Conservation (phyloP, 208 protist genomes). For the Crithidia expoeki region DNA sequence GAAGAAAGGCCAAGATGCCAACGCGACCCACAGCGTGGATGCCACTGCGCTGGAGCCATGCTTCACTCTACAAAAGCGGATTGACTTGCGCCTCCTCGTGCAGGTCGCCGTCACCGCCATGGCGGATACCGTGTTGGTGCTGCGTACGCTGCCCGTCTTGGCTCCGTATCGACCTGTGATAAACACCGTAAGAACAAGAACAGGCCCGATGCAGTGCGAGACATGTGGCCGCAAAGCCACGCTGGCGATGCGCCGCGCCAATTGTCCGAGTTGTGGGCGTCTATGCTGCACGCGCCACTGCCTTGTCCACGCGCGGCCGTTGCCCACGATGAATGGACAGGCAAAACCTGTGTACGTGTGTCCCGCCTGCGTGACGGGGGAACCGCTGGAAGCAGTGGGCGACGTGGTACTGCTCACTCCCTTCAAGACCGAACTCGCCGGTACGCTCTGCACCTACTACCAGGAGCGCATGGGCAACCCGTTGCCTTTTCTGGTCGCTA, state of each 20-base stretch:
- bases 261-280: slow-evolving; percentile 75
- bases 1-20: not conserved
- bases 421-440: slow-evolving; percentile 74
- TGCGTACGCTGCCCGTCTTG: slow-evolving; percentile 63
- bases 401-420: slow-evolving; percentile 70
- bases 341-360: slow-evolving; percentile 42
- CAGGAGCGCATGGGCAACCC: slow-evolving; percentile 66
- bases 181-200: slow-evolving; percentile 23
- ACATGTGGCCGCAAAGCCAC: slow-evolving; percentile 27
- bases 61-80: slow-evolving; percentile 53
- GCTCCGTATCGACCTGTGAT: slow-evolving; percentile 51
- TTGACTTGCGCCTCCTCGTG: slow-evolving; percentile 71
- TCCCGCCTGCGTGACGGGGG: slow-evolving; percentile 50
- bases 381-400: slow-evolving; percentile 67
- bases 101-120: slow-evolving; percentile 61
- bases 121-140: slow-evolving; percentile 68
- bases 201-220: slow-evolving; percentile 33
- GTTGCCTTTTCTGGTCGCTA: slow-evolving; percentile 43
- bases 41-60: slow-evolving; percentile 16
- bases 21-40: not conserved
- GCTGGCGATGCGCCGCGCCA: slow-evolving; percentile 51
- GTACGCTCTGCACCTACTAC: slow-evolving; percentile 56
- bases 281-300: slow-evolving; percentile 65
- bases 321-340: slow-evolving; percentile 53
- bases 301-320: slow-evolving; percentile 51